These are phyloP conservation scores for Aureobasidium pullulans DNA, from an alignment of 2,329 filamentous ascomycete species.

Conservation along the genomic window DNA sequence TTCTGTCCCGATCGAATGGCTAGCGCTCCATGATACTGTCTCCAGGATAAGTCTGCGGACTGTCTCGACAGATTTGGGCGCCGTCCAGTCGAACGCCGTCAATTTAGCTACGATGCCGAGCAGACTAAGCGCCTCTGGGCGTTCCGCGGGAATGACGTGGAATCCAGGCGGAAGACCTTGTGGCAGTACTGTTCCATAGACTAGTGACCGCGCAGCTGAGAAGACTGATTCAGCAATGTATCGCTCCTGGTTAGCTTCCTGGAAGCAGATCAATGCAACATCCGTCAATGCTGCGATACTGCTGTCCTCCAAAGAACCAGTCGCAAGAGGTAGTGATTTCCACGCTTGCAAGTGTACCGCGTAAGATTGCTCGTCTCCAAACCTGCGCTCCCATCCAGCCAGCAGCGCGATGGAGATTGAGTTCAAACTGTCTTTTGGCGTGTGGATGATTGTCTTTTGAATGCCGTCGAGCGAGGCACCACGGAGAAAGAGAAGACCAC, in stretches of 20 bases:
- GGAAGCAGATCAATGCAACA: constrained; percentile 18
- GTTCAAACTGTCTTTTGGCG: constrained; percentile 15
- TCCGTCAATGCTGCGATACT: constrained; percentile 19
- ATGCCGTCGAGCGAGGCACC: constrained; percentile 20
- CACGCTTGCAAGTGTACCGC: constrained; percentile 20
- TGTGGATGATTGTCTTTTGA: constrained; percentile 14
- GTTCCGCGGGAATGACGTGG: constrained; percentile 13
- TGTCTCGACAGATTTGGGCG: neutral
- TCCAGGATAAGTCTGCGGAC: constrained; percentile 17
- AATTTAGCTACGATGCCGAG: constrained; percentile 14
- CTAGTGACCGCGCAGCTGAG: neutral
- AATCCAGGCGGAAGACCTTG: constrained; percentile 15
- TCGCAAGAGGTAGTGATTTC: constrained; percentile 15
- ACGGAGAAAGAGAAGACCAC: constrained; percentile 18
- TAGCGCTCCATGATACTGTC: constrained; percentile 19
- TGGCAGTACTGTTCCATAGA: constrained; percentile 1
- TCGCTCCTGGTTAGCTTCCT: constrained; percentile 14
- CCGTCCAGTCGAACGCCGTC: neutral
- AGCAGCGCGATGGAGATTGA: constrained; percentile 20
- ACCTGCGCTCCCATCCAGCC: constrained; percentile 21
- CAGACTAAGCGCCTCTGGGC: constrained; percentile 18
- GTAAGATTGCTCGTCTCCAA: constrained; percentile 19
- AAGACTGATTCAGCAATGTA: neutral
- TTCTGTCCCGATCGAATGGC: constrained; percentile 13
- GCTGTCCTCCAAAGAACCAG: constrained; percentile 17